Base-by-base conservation (phyloP, 164 flowering plant genomes). In the Hamamelis virginiana region DNA sequence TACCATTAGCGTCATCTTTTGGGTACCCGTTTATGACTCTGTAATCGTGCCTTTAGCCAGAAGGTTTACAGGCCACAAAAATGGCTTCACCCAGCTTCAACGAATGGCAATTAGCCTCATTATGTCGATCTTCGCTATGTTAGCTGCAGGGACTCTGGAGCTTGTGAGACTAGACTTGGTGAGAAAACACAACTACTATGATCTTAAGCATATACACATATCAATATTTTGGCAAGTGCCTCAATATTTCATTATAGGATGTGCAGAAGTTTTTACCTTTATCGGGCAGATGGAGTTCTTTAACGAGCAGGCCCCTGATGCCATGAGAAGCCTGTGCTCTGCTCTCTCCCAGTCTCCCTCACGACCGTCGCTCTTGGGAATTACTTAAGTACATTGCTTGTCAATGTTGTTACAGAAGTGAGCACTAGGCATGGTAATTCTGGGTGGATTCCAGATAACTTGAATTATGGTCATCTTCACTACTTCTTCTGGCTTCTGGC, bases 31-130 rank as follows among this genome's bases (percentile, higher is more conserved):
- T 9, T 80, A 80, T 62, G 83, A 80, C 44, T 64, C 26, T 6
- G 0, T 80, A 61, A 80, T 80, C 23, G 81, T 78, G 61, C 79
- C 77, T 1, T 56, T 44, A 1, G 83, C 81, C 19, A 69, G 83
- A 65, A 77, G 63, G 47, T 62, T 65, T 69, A 80, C 83, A 4
- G 77, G 79, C 52, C 55, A 71, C 1, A 81, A 80, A 21, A 53
- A 75, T 10, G 83, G 83, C 26, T 80, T 80, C 77, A 75, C 83
- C 0, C 81, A 80, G 75, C 81, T 80, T n/a, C 83, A 80, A 58
- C 43, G 83, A 2, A 80, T 80, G 71, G 83, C 77, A 12, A 73
- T 80, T 33, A 81, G 83, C 62, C 81, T 80, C 23, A 64, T 73
- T 33, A 67, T 80, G 1, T 80, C 83, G 18, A 73, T 73, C 0